phyloP scores from a whole-genome alignment of 2,329 filamentous ascomycete species.

The Aspergillus aculeatus region DNA sequence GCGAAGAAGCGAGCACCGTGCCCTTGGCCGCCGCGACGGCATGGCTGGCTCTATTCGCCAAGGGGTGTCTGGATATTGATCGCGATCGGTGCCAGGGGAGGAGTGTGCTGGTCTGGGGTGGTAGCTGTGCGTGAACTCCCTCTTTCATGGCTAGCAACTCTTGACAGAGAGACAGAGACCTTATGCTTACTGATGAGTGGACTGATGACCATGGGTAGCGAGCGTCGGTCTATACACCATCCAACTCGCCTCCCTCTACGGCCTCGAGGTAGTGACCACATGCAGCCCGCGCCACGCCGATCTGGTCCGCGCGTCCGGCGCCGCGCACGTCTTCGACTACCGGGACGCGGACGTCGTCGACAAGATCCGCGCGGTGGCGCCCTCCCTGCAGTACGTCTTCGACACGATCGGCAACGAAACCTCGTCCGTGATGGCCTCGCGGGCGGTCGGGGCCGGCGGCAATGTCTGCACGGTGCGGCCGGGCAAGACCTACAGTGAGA shows the following conservation, averaged over 20 bases:
- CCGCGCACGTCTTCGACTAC: constrained; percentile 43
- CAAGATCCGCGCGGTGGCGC: constrained; percentile 34
- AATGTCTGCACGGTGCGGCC: constrained; percentile 45
- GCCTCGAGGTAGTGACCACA: constrained; percentile 38
- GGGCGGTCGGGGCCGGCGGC: constrained; percentile 21
- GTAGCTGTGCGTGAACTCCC: constrained; percentile 38
- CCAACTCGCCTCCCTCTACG: constrained; percentile 33
- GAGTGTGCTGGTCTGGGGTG: constrained; percentile 39
- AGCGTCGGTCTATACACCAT: constrained; percentile 42
- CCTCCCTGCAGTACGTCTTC: constrained; percentile 39
- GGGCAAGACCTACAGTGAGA: constrained; percentile 41
- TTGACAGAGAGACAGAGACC: too few relatives aligned
- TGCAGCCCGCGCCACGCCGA: constrained; percentile 34
- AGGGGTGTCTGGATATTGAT: too few relatives aligned
- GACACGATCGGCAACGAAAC: constrained; percentile 45
- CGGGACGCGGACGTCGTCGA: constrained; percentile 37
- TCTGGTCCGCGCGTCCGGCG: constrained; percentile 34
- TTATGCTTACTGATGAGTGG: neutral
- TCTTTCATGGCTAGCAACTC: neutral
- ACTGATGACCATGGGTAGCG: constrained; percentile 21
- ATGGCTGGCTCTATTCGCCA: too few relatives aligned
- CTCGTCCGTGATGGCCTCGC: constrained; percentile 28
- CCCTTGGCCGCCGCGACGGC: too few relatives aligned
- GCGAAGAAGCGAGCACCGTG: too few relatives aligned
- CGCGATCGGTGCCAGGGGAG: too few relatives aligned